Evolutionary conservation across 2,329 filamentous ascomycete species (phyloP).

Genomic region (Trichoderma koningii): DNA sequence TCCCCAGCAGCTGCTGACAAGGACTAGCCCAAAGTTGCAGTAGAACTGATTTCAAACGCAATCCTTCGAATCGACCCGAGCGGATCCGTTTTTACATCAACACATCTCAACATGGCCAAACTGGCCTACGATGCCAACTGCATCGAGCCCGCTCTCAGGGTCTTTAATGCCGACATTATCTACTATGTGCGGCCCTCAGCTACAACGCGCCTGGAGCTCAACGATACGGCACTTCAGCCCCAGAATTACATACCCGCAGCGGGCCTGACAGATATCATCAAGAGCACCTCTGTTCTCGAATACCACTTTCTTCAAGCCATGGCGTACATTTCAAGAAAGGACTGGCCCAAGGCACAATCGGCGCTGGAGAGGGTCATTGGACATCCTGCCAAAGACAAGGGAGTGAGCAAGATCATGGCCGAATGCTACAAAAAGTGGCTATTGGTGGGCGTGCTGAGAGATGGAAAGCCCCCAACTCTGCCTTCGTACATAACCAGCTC

Average conservation of each 20-base stretch:
- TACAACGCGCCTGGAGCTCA: constrained; percentile 43
- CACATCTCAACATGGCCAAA: constrained; percentile 60
- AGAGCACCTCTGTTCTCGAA: constrained; percentile 58
- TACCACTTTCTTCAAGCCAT: constrained; percentile 68
- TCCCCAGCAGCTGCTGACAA: constrained; percentile 25
- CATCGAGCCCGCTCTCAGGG: constrained; percentile 57
- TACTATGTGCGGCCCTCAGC: constrained; percentile 58
- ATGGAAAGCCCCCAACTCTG: constrained; percentile 59
- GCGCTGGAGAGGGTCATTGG: constrained; percentile 67
- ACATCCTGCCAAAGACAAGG: constrained; percentile 63
- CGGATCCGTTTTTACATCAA: constrained; percentile 65
- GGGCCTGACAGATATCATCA: constrained; percentile 56
- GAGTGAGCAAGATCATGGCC: constrained; percentile 75
- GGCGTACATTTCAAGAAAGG: constrained; percentile 60
- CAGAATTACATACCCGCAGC: constrained; percentile 62
- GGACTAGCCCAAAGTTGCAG: constrained; percentile 49
- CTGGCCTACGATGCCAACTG: constrained; percentile 59
- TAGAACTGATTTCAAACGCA: constrained; percentile 52
- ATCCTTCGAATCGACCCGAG: constrained; percentile 68
- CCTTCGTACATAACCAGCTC: constrained; percentile 58
- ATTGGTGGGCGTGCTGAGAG: constrained; percentile 70
- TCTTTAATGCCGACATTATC: constrained; percentile 67
- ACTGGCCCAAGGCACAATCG: constrained; percentile 64
- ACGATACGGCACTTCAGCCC: constrained; percentile 50
- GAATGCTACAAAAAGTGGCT: constrained; percentile 94